Conservation (phyloP, 352 stramenopile genomes). For the Aphanomyces stellatus region DNA sequence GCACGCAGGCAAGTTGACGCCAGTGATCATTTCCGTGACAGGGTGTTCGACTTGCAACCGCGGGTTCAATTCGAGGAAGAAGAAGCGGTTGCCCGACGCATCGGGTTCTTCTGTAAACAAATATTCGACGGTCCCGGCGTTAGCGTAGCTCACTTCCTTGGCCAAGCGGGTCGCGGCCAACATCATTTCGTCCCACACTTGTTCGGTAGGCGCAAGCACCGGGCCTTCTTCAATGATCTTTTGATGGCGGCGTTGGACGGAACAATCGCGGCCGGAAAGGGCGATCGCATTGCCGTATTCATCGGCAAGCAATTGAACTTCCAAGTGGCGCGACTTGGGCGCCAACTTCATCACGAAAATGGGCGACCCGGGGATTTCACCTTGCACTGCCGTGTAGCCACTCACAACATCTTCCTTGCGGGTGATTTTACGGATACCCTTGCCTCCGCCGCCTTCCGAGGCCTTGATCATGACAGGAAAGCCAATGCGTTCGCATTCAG, state of each 20-base stretch:
- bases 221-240: conserved; percentile 99
- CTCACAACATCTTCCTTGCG: conserved; percentile 87
- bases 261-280: conserved; percentile 98
- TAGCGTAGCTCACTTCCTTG: conserved; percentile 98
- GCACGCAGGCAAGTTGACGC: conserved; percentile 94
- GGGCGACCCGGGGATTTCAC: conserved; percentile 97
- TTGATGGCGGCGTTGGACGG: conserved; percentile 98
- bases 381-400: conserved; percentile 95
- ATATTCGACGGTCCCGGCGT: conserved; percentile 99
- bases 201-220: conserved; percentile 85
- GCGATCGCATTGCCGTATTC: conserved; percentile 98
- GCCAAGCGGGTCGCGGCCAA: conserved; percentile 93
- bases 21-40: conserved; percentile 99
- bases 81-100: conserved; percentile 92
- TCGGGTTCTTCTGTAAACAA: conserved; percentile 94
- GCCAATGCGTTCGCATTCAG: conserved; percentile 92
- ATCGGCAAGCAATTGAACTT: conserved; percentile 99
- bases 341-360: conserved; percentile 99
- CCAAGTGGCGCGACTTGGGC: conserved; percentile 94
- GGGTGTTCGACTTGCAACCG: conserved; percentile 98
- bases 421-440: conserved; percentile 97
- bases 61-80: conserved; percentile 99
- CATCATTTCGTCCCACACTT: conserved; percentile 98
- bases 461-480: conserved; percentile 99
- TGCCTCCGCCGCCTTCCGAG: conserved; percentile 97